These are phyloP conservation scores for Parasitella parasitica DNA, from an alignment of 371 early-diverging fungal species.

Conservation along the genomic window DNA sequence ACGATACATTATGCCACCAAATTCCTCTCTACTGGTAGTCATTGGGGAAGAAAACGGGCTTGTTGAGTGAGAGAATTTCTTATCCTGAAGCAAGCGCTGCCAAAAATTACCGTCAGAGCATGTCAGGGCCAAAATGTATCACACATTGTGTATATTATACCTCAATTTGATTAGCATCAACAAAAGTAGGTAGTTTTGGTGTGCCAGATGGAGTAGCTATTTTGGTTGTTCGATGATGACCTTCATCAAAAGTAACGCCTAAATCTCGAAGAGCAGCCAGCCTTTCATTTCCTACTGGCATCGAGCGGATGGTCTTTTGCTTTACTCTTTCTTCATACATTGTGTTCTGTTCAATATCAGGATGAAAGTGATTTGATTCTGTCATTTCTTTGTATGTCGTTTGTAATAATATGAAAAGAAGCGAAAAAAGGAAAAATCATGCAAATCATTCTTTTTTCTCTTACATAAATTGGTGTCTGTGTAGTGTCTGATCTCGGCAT, in stretches of 20 bases:
- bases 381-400: neutral
- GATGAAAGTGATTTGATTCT: slow-evolving; percentile 11
- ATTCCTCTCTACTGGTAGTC: neutral
- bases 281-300: slow-evolving; percentile 36
- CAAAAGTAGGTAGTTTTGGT: slow-evolving; percentile 39
- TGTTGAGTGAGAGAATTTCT: neutral
- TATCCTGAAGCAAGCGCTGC: neutral
- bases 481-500: neutral
- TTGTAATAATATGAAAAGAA: neutral
- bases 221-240: slow-evolving; percentile 38
- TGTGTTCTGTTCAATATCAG: slow-evolving; percentile 13
- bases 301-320: slow-evolving; percentile 19
- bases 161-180: slow-evolving; percentile 32
- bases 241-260: slow-evolving; percentile 47
- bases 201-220: slow-evolving; percentile 43
- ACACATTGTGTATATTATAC: slow-evolving; percentile 1
- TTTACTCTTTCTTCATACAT: slow-evolving; percentile 15
- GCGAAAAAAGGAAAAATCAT: neutral
- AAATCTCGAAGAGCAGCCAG: slow-evolving; percentile 39
- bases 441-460: slow-evolving; percentile 1
- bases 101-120: neutral
- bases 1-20: neutral
- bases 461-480: neutral
- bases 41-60: neutral
- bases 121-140: no score